Base-by-base conservation (phyloP, 768 basidiomycete species). In the Lentinula boryana region DNA sequence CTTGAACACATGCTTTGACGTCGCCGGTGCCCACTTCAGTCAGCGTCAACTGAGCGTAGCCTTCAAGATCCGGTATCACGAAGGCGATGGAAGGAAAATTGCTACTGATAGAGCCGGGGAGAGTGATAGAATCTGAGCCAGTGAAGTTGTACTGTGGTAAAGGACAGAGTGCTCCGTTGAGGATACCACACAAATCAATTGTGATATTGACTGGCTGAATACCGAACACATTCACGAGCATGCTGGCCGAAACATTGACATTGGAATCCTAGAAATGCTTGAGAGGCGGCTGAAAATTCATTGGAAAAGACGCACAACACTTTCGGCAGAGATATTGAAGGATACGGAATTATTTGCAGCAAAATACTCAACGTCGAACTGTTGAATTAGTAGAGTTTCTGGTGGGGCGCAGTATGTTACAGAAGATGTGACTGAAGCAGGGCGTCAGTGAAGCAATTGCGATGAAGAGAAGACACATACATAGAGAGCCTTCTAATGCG, bases 61-160 rank as follows among this genome's bases (percentile, higher is more conserved):
- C 94, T 70, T 98, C 94, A 5, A 98, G 79, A 72, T 99, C 91
- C 4, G 96, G 96, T 40, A 99, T 88, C 44, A 78, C 75, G 71
- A 86, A 99, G 0, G 91, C 93, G 56, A 96, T 91, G 21, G 72
- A 71, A 0, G 95, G 94, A n/a, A 95, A 78, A 61, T 75, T 72
- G 40, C 77, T 72, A 44, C 81, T 79, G 49, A 88, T 71, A 23
- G 84, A 82, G 33, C 78, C 68, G 0, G 90, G 89, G 0, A 93
- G 75, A 3, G 80, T 74, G 56, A 93, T 73, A 3, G 86, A 80
- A 68, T 89, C 87, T 5, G 86, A 81, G 51, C 93, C 94, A n/a
- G 85, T 87, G 68, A 97, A 95, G 68, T 94, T 91, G 77, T 93
- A 91, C 69, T 81, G 82, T 36, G 80, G 95, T 62, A 84, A 84